Evolutionary conservation across 768 basidiomycete genomes (phyloP).

Genomic region (Multifurca ochricompacta): DNA sequence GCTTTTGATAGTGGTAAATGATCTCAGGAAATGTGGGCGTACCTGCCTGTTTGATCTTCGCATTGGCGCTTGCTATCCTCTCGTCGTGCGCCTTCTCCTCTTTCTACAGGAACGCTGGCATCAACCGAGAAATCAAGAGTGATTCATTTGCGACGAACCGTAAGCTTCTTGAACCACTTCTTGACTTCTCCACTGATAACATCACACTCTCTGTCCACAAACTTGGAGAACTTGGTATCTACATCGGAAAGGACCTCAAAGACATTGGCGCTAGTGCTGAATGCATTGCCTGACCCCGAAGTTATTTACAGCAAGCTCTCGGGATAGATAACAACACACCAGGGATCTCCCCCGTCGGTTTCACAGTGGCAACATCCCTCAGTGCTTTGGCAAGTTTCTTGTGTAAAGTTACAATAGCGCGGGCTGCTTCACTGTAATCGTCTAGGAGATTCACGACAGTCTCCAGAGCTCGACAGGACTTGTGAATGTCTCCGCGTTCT

Average conservation of each 20-base stretch:
- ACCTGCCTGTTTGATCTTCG: slow-evolving; percentile 74
- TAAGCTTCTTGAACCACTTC: slow-evolving; percentile 83
- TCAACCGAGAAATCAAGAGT: neutral
- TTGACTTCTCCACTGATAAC: slow-evolving; percentile 57
- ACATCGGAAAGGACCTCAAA: slow-evolving; percentile 67
- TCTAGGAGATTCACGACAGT: slow-evolving; percentile 54
- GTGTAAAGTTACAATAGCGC: slow-evolving; percentile 53
- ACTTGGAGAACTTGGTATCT: slow-evolving; percentile 65
- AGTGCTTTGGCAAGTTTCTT: slow-evolving; percentile 70
- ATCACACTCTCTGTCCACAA: slow-evolving; percentile 68
- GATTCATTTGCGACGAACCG: slow-evolving; percentile 39
- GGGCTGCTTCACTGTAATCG: slow-evolving; percentile 69
- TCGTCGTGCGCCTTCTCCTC: slow-evolving; percentile 77
- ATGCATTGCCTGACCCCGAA: slow-evolving; percentile 49
- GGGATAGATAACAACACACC: slow-evolving; percentile 36
- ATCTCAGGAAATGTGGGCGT: neutral
- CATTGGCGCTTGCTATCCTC: slow-evolving; percentile 54
- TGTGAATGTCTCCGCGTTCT: slow-evolving; percentile 70
- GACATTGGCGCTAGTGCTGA: slow-evolving; percentile 53
- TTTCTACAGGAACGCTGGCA: slow-evolving; percentile 41
- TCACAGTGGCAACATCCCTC: slow-evolving; percentile 54
- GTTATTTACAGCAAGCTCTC: slow-evolving; percentile 2
- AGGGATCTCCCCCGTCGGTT: slow-evolving; percentile 53
- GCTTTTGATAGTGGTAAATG: neutral
- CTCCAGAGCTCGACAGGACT: slow-evolving; percentile 72